Evolutionary conservation across 2,329 filamentous ascomycete genomes (phyloP), one percentile per base, ranked within the genome.

Genomic region (Aspergillus fischeri): DNA sequence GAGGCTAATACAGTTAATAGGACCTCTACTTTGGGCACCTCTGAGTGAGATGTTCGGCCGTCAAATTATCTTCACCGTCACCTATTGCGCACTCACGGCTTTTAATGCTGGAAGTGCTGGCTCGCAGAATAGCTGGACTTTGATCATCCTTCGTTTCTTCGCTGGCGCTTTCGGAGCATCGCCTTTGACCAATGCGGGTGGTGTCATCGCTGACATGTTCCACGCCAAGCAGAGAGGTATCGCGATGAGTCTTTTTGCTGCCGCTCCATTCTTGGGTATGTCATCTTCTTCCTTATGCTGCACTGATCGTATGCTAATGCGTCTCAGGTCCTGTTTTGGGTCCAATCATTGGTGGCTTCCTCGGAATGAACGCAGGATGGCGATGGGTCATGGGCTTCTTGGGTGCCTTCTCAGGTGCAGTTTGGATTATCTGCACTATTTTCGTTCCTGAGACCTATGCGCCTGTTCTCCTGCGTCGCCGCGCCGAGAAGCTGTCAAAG

Each of bases 111-210:
- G 79, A 4, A 79, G 78, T 20, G 82, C 84, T 1, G 86, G 81
- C 8, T 75, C 82, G 0, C 74, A 82, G 56, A 85, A 82, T 62
- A 84, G 87, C 58, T 76, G 76, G 50, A 82, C 83, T 1, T 75
- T 91, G 2, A 73, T 90, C 32, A 79, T 88, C n/a, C 77, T 89
- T 42, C 83, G 88, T 41, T 89, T 90, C 75, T 83, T 89, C 53
- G 83, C 83, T 5, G 84, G 85, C 41, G 73, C 82, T 6, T 87
- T 86, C 65, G 85, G 84, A 9, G 83, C 83, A 1, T 84, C 83
- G 7, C 82, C 84, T 2, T 74, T 87, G 61, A 86, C 84, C 32
- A 87, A 87, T 65, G 81, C 82, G 1, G 83, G 83, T 1, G 85
- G 84, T 54, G 82, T 86, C 8, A 83, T 86, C 58, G 83, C 84